Percentiles rank a stretch among this genome's conserved stretches.
These are phyloP conservation scores for Penicillium maclennaniae DNA, from an alignment of 495 filamentous ascomycete species.

Conservation along the genomic window DNA sequence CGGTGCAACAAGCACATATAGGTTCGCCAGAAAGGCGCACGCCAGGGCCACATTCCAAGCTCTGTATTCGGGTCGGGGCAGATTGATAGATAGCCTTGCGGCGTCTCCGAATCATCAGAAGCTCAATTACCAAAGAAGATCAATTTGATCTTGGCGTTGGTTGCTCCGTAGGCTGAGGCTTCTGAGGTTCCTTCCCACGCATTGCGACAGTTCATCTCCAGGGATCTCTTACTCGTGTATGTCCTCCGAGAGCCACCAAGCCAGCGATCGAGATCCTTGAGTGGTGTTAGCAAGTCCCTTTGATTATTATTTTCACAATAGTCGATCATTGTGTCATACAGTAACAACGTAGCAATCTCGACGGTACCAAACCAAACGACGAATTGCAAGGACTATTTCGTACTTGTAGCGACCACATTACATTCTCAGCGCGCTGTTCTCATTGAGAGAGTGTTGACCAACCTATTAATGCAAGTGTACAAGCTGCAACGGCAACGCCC, in stretches of 20 bases:
- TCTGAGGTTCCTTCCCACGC: slow-evolving; percentile 50
- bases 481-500: slow-evolving; percentile 58
- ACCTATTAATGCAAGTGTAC: slow-evolving; percentile 50
- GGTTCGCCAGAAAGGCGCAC: slow-evolving; percentile 51
- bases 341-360: slow-evolving; percentile 54
- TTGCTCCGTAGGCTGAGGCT: slow-evolving; percentile 50
- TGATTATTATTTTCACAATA: too few species aligned
- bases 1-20: slow-evolving; percentile 58
- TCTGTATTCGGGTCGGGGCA: slow-evolving; percentile 43
- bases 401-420: slow-evolving; percentile 50
- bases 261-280: slow-evolving; percentile 52
- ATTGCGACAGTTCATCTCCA: slow-evolving; percentile 54
- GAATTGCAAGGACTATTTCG: slow-evolving; percentile 50
- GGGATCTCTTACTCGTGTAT: slow-evolving; percentile 53
- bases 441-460: neutral
- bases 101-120: slow-evolving; percentile 50
- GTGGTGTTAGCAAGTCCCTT: neutral
- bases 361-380: slow-evolving; percentile 52
- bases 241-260: slow-evolving; percentile 57
- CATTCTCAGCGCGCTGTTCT: neutral
- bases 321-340: slow-evolving; percentile 25
- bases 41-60: slow-evolving; percentile 52
- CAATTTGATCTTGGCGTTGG: slow-evolving; percentile 58
- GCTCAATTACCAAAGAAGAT: slow-evolving; percentile 55
- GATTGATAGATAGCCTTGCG: slow-evolving; percentile 42